These are phyloP conservation scores for Saccharomyces uvarum DNA, from an alignment of 1,139 yeast species.

Conservation along the genomic window DNA sequence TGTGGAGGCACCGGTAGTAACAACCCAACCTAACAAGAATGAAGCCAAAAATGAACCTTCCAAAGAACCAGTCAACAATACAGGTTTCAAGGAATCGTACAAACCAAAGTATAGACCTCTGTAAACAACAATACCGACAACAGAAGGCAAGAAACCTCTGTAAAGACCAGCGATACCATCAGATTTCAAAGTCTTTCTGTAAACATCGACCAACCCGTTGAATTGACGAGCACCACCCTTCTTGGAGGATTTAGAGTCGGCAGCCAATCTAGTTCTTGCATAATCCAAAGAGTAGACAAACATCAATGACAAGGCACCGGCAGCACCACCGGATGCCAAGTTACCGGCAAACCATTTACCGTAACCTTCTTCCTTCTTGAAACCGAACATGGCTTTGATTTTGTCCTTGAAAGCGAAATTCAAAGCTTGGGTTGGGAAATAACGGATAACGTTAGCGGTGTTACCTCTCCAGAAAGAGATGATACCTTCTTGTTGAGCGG, in stretches of 20 bases:
- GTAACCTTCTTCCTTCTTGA: slow-evolving; percentile 59
- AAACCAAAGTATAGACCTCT: slow-evolving; percentile 81
- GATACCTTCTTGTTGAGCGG: slow-evolving; percentile 63
- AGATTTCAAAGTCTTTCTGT: slow-evolving; percentile 66
- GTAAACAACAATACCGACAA: slow-evolving; percentile 71
- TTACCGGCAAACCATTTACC: slow-evolving; percentile 68
- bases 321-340: slow-evolving; percentile 77
- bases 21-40: slow-evolving; percentile 72
- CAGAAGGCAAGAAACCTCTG: slow-evolving; percentile 82
- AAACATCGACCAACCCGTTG: slow-evolving; percentile 70
- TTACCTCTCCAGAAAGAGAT: slow-evolving; percentile 75
- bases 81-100: slow-evolving; percentile 71
- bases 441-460: slow-evolving; percentile 76
- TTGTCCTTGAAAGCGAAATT: slow-evolving; percentile 80
- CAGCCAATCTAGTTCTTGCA: slow-evolving; percentile 80
- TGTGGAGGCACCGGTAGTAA: slow-evolving; percentile 71
- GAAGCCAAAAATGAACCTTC: slow-evolving; percentile 67
- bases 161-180: slow-evolving; percentile 77
- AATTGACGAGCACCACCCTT: slow-evolving; percentile 62
- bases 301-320: slow-evolving; percentile 69
- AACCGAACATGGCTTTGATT: slow-evolving; percentile 70
- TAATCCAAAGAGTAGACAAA: slow-evolving; percentile 75
- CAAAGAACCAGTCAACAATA: slow-evolving; percentile 61
- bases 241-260: slow-evolving; percentile 67
- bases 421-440: slow-evolving; percentile 78